Percentiles rank a stretch among this genome's conserved stretches.
Conservation (phyloP, 495 filamentous ascomycete species). For the Penicillium steckii region DNA sequence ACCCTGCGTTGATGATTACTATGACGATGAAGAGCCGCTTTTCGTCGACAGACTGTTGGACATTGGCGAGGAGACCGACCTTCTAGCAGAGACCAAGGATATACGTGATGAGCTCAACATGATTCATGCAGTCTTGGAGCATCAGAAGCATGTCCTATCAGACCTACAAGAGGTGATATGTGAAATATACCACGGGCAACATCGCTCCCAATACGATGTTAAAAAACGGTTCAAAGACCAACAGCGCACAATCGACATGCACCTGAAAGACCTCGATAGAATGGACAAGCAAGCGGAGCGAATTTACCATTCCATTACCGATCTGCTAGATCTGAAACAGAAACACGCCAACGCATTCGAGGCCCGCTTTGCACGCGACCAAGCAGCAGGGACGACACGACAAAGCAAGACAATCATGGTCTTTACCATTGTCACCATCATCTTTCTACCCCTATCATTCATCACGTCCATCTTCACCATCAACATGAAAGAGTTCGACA, state of each 20-base stretch:
- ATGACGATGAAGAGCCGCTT: conserved; percentile 36
- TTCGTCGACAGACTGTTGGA: conserved; percentile 67
- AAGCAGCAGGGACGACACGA: conserved; percentile 61
- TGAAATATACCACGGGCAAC: conserved; percentile 46
- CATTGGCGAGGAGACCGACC: conserved; percentile 64
- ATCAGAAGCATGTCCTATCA: conserved; percentile 55
- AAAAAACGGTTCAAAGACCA: conserved; percentile 61
- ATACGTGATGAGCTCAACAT: conserved; percentile 74
- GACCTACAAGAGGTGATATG: conserved; percentile 56
- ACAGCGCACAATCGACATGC: conserved; percentile 57
- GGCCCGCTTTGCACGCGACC: conserved; percentile 65
- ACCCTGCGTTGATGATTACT: conserved; percentile 13
- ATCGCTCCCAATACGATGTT: conserved; percentile 48
- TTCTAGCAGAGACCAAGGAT: conserved; percentile 67
- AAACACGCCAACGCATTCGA: conserved; percentile 74
- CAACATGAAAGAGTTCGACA: conserved; percentile 54
- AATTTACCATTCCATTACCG: conserved; percentile 62
- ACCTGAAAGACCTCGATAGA: conserved; percentile 61
- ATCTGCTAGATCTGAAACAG: conserved; percentile 60
- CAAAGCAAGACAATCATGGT: conserved; percentile 75
- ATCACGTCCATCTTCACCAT: conserved; percentile 68
- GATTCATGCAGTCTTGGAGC: conserved; percentile 59
- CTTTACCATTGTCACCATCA: conserved; percentile 70
- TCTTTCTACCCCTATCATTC: conserved; percentile 68
- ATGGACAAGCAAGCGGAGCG: conserved; percentile 69